Percentiles rank a stretch among this genome's conserved stretches.
Evolutionary conservation across 495 filamentous ascomycete species (phyloP).

Genomic region (Aspergillus sparsus): DNA sequence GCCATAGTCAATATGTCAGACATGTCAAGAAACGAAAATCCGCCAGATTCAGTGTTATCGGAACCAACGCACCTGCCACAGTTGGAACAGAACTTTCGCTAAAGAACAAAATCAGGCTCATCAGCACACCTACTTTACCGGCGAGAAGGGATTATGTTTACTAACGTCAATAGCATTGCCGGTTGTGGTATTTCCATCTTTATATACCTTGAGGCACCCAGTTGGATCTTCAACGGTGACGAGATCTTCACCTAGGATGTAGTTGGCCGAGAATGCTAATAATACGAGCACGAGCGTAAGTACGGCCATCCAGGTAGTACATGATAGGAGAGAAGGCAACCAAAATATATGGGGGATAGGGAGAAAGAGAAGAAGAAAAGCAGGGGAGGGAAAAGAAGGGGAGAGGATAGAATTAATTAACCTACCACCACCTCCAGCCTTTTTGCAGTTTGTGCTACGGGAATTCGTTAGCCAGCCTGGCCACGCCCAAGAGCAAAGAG

Average conservation of each 20-base stretch:
- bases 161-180: slow-evolving; percentile 25
- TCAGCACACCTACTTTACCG: no score
- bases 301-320: not conserved
- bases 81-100: slow-evolving; percentile 34
- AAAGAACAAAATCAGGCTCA: slow-evolving; percentile 4
- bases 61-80: slow-evolving; percentile 32
- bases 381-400: not conserved
- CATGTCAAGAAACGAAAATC: not conserved
- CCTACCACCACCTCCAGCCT: slow-evolving; percentile 27
- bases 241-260: slow-evolving; percentile 21
- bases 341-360: no score
- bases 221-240: slow-evolving; percentile 28
- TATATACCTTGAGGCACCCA: slow-evolving; percentile 16
- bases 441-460: slow-evolving; percentile 27
- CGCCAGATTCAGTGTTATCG: not conserved
- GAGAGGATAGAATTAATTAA: not conserved
- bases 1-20: not conserved
- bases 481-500: not conserved
- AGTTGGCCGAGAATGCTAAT: slow-evolving; percentile 34
- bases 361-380: not conserved
- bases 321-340: not conserved
- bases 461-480: not conserved
- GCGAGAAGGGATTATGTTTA: not conserved
- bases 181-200: slow-evolving; percentile 23
- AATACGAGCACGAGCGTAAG: no score